Percentiles rank a stretch among this genome's conserved stretches.
These are phyloP conservation scores for Cytospora schulzeri DNA, from an alignment of 2,329 filamentous ascomycete species.

Conservation along the genomic window DNA sequence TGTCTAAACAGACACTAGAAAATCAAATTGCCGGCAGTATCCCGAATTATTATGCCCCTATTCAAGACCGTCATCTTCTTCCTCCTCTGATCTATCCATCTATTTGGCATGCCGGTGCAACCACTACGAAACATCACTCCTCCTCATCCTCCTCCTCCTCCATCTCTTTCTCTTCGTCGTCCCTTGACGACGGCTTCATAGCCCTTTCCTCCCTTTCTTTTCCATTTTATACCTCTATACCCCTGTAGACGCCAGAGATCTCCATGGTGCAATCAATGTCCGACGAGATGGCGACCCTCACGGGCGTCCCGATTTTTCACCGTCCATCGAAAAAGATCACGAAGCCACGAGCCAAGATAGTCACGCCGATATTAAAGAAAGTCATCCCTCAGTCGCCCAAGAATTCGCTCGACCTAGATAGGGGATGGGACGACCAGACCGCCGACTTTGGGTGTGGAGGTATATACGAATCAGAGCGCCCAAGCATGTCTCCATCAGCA, in stretches of 20 bases:
- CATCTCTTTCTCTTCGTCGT: not conserved
- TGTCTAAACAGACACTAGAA: not conserved
- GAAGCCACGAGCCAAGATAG: constrained; percentile 53
- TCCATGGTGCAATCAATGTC: constrained; percentile 21
- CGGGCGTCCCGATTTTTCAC: constrained; percentile 35
- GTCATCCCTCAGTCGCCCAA: constrained; percentile 54
- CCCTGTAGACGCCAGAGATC: not conserved
- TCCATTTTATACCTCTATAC: not conserved
- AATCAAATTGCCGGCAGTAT: constrained; percentile 24
- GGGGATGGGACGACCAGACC: constrained; percentile 59
- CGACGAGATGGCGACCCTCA: constrained; percentile 41
- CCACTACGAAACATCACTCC: constrained; percentile 14
- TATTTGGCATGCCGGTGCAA: constrained; percentile 24
- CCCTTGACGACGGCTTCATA: constrained; percentile 4
- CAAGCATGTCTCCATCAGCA: constrained; percentile 33
- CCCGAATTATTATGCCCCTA: constrained; percentile 17
- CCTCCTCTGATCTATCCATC: constrained; percentile 26
- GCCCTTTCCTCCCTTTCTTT: not conserved
- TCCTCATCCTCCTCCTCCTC: not conserved
- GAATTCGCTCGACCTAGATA: constrained; percentile 64
- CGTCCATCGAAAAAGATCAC: constrained; percentile 40
- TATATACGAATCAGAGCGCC: constrained; percentile 32
- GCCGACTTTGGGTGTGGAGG: constrained; percentile 39
- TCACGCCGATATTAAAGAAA: constrained; percentile 67
- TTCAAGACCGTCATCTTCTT: constrained; percentile 12